A percentile compares a stretch with the other conserved stretches of the same genome.
Evolutionary conservation across 1,284 basidiomycete genomes (phyloP).

Genomic region (Ustilago loliicola): DNA sequence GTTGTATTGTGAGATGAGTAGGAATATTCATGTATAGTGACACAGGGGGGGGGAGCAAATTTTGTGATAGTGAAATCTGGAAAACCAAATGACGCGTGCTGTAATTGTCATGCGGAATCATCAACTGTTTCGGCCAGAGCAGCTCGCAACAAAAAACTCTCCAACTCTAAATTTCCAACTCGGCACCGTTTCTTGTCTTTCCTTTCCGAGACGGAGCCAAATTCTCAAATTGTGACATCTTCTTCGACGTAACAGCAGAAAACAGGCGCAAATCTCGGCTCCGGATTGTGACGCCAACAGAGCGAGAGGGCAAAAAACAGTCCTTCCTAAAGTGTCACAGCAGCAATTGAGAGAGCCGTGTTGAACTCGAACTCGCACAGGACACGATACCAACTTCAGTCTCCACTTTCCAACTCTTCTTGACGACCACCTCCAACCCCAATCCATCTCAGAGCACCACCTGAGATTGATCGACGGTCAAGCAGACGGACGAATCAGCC

Average conservation of each 20-base stretch:
- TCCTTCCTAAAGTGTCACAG: constrained; percentile 3
- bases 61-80: too few relatives aligned
- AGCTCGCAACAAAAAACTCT: background rate
- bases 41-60: too few relatives aligned
- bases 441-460: background rate
- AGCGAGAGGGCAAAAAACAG: background rate
- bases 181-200: background rate
- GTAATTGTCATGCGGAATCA: background rate
- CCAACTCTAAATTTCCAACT: constrained; percentile 4
- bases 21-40: too few relatives aligned
- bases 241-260: background rate
- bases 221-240: background rate
- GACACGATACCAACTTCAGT: background rate
- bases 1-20: too few relatives aligned
- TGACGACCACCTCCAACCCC: background rate
- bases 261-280: background rate
- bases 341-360: too few relatives aligned
- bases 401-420: background rate
- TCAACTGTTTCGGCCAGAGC: background rate
- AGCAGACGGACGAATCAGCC: background rate
- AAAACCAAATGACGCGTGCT: too few relatives aligned
- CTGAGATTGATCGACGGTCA: background rate
- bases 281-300: background rate
- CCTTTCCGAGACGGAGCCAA: background rate
- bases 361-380: constrained; percentile 4